A percentile compares a stretch with the other conserved stretches of the same genome.
phyloP scores from a whole-genome alignment of 345 rosid species.

The Arabis hirsuta region DNA sequence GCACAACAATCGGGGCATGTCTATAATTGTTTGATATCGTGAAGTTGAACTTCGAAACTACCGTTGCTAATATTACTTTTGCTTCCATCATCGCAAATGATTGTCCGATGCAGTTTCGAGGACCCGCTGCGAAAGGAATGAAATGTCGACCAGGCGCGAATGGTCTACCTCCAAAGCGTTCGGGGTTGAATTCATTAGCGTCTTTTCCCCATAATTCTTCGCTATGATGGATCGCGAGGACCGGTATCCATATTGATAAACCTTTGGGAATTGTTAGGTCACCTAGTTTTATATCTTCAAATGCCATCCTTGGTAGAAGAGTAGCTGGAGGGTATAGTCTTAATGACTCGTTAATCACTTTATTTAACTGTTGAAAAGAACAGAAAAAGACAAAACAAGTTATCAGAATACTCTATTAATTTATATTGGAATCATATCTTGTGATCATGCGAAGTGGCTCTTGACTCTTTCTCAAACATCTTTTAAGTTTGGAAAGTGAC shows the following conservation, averaged over 20 bases:
- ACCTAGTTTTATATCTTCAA: slow-evolving; percentile 78
- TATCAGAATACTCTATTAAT: slow-evolving; percentile 21
- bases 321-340: slow-evolving; percentile 95
- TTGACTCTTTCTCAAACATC: slow-evolving; percentile 44
- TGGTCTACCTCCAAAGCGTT: slow-evolving; percentile 66
- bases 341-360: slow-evolving; percentile 89
- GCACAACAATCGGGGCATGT: slow-evolving; percentile 75
- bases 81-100: slow-evolving; percentile 89
- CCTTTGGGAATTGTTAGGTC: slow-evolving; percentile 90
- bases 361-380: slow-evolving; percentile 59
- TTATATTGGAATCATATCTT: slow-evolving; percentile 33
- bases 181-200: slow-evolving; percentile 85
- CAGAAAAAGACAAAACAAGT: slow-evolving; percentile 6
- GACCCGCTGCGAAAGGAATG: slow-evolving; percentile 83
- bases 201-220: slow-evolving; percentile 92
- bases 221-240: slow-evolving; percentile 90
- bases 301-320: slow-evolving; percentile 89
- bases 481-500: slow-evolving; percentile 35
- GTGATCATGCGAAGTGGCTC: slow-evolving; percentile 41
- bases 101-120: slow-evolving; percentile 78
- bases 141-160: slow-evolving; percentile 65
- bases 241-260: slow-evolving; percentile 92
- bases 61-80: slow-evolving; percentile 68
- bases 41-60: slow-evolving; percentile 62
- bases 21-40: slow-evolving; percentile 59